Base-by-base conservation (phyloP, 352 stramenopile genomes). In the Pythium plurisporium region DNA sequence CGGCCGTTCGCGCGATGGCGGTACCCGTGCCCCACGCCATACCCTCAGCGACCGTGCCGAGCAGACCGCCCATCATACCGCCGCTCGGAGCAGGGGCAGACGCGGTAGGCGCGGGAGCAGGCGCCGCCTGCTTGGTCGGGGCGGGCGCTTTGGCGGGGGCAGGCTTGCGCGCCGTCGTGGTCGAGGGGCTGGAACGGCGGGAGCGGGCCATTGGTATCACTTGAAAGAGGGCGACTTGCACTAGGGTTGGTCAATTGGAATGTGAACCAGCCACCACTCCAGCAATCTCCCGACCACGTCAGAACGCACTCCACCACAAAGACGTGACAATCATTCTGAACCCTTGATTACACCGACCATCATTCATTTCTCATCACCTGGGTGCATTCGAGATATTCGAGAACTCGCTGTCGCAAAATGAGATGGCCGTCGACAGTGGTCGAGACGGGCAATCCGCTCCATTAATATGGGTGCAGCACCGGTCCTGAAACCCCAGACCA, bases 21-120 rank as follows among this genome's bases (percentile, higher is more conserved):
- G 83, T 98, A 66, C 95, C 96, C 14, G 93, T 98, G 64, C 96
- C 96, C 69, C 98, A 99, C 6, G 95, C 95, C 80, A 98, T 98
- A 54, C 96, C 95, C 62, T 98, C 91, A 0, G 87, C 93, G 65
- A 99, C 96, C 17, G 94, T 98, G 55, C 87, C 92, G 45, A 96
- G 75, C 52, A 98, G 90, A 15, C 94, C 94, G 22, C 85, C 79
- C 47, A 98, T 87, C 77, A 98, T 96, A 26, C 76, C 80, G 15
- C 79, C 76, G n/a, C 62, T 53, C 23, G 49, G 34, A 53, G 27
- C 14, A 60, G 64, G 29, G 55, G 67, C 62, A 52, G 74, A 37
- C 56, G 60, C 29, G 33, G 59, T 64, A 36, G 74, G 60, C 1
- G 68, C 62, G 26, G 68, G 69, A 3, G 65, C 64, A 2, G 76